These are phyloP conservation scores for Rhodotorula graminis DNA, from an alignment of 768 basidiomycete genomes.

Conservation along the genomic window DNA sequence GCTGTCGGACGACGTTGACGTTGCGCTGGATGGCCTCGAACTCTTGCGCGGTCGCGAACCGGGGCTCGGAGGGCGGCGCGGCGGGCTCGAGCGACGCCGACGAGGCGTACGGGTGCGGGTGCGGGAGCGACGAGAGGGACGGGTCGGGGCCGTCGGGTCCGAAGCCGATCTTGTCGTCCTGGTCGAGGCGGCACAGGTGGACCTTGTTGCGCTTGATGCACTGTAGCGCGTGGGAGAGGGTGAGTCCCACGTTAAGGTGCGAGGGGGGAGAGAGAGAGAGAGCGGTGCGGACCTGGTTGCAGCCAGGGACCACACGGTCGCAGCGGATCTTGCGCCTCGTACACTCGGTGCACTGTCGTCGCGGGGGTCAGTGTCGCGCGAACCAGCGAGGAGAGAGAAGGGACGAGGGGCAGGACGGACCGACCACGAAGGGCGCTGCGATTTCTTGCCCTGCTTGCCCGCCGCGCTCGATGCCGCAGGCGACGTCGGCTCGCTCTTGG, in stretches of 20 bases:
- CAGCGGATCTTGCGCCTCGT: slow-evolving; percentile 34
- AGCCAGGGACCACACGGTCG: slow-evolving; percentile 28
- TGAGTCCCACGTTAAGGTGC: neutral
- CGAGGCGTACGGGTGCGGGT: too few species aligned
- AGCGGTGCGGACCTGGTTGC: slow-evolving; percentile 20
- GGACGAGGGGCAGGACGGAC: slow-evolving; percentile 1
- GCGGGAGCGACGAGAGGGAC: neutral
- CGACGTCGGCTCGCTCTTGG: neutral
- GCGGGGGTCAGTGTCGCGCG: too few species aligned
- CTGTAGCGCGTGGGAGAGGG: neutral
- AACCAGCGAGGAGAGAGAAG: too few species aligned
- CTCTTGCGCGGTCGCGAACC: slow-evolving; percentile 11
- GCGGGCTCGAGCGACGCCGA: too few species aligned
- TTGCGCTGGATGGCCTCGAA: slow-evolving; percentile 26
- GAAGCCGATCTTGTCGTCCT: slow-evolving; percentile 20
- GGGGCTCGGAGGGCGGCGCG: neutral
- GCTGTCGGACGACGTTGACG: slow-evolving; percentile 21
- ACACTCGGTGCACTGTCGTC: slow-evolving; percentile 20
- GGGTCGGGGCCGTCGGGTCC: neutral
- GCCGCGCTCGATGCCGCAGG: too few species aligned
- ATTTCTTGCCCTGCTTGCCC: slow-evolving; percentile 7
- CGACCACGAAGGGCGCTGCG: slow-evolving; percentile 21
- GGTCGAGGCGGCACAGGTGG: slow-evolving; percentile 24
- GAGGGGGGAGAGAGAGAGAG: too few species aligned
- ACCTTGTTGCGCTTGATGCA: slow-evolving; percentile 31